phyloP scores from a whole-genome alignment of 2,329 filamentous ascomycete genomes.

The Colletotrichum tofieldiae region DNA sequence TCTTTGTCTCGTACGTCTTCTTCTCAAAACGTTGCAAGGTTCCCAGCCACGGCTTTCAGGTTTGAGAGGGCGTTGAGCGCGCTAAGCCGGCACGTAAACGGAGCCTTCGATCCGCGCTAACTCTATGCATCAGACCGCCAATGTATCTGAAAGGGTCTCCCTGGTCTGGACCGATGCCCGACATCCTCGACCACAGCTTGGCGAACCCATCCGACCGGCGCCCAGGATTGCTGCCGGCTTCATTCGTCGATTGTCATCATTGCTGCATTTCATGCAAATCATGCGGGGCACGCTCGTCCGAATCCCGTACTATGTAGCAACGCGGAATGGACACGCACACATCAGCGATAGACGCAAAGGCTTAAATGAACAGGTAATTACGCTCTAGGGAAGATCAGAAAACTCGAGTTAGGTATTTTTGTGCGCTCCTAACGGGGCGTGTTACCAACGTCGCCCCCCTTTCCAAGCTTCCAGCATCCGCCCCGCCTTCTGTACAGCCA shows the following conservation, averaged over 20 bases:
- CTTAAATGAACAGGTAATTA: slow-evolving; percentile 23
- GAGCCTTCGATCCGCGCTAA: slow-evolving; percentile 30
- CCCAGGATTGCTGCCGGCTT: not conserved
- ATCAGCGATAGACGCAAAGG: not conserved
- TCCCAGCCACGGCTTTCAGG: not conserved
- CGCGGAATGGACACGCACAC: not conserved
- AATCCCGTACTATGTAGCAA: not conserved
- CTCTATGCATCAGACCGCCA: slow-evolving; percentile 30
- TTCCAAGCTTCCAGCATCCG: slow-evolving; percentile 13
- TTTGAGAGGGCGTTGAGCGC: slow-evolving; percentile 4
- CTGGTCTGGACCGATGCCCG: slow-evolving; percentile 8
- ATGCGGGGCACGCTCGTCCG: not conserved
- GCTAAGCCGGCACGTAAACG: slow-evolving; percentile 16
- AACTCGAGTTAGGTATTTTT: slow-evolving; percentile 30
- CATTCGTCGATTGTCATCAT: not conserved
- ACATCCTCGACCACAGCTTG: slow-evolving; percentile 22
- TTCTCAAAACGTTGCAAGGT: not conserved
- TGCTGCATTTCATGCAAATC: not conserved
- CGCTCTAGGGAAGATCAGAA: slow-evolving; percentile 30
- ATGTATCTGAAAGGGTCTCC: slow-evolving; percentile 33
- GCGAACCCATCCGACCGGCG: slow-evolving; percentile 17
- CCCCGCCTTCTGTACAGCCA: slow-evolving; percentile 22
- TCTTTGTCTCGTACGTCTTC: not conserved
- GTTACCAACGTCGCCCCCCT: slow-evolving; percentile 1
- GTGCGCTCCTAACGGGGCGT: slow-evolving; percentile 22